Conservation (phyloP, 306 rosid species). For the Casuarina glauca region DNA sequence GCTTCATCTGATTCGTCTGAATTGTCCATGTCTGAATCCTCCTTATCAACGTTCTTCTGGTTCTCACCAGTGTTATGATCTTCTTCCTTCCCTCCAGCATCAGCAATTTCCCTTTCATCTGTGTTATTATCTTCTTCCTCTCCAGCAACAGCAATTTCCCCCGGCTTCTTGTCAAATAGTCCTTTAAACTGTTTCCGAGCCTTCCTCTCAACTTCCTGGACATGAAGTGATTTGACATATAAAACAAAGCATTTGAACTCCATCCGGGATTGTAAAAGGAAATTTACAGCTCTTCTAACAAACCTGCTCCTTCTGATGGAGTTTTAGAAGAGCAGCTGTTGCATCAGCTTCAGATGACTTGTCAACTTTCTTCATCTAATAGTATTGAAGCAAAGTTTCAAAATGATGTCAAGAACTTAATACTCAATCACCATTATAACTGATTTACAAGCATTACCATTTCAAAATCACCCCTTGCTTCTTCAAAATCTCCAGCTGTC, state of each 20-base stretch:
- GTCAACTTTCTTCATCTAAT: conserved; percentile 79
- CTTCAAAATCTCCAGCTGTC: conserved; percentile 84
- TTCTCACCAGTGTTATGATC: conserved; percentile 41
- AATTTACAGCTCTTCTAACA: conserved; percentile 19
- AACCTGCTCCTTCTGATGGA: conserved; percentile 84
- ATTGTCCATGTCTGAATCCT: conserved; percentile 40
- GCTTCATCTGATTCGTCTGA: conserved; percentile 56
- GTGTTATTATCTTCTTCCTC: conserved; percentile 37
- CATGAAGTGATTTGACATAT: conserved; percentile 21
- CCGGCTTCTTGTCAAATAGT: conserved; percentile 91
- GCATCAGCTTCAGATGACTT: conserved; percentile 82
- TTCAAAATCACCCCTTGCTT: conserved; percentile 77
- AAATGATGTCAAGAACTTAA: conserved; percentile 6
- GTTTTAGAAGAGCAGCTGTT: conserved; percentile 75
- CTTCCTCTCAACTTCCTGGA: conserved; percentile 74
- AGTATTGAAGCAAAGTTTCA: conserved; percentile 23
- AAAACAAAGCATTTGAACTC: background rate
- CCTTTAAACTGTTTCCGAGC: conserved; percentile 87
- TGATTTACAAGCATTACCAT: conserved; percentile 45
- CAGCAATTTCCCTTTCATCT: conserved; percentile 70
- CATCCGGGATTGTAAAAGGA: background rate
- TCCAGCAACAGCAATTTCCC: conserved; percentile 72
- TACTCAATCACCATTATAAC: conserved; percentile 1
- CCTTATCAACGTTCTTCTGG: conserved; percentile 39
- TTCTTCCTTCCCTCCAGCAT: conserved; percentile 43